These are phyloP conservation scores for Pseudodiploospora longispora DNA, from an alignment of 2,329 filamentous ascomycete genomes.

Conservation along the genomic window DNA sequence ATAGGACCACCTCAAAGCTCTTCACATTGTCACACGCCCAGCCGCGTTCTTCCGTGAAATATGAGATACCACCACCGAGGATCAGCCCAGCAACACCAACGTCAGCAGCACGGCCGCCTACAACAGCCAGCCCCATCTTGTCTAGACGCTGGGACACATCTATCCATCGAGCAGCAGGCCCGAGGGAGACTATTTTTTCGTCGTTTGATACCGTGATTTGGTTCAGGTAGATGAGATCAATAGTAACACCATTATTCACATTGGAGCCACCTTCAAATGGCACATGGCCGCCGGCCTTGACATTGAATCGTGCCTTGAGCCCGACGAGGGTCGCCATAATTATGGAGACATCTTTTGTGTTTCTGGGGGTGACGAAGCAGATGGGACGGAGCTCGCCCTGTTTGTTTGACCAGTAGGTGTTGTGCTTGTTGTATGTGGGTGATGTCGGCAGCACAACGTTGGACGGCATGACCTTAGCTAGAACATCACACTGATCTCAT, in stretches of 20 bases:
- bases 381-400: constrained; percentile 17
- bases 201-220: constrained; percentile 8
- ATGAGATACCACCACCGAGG: constrained; percentile 19
- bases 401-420: constrained; percentile 23
- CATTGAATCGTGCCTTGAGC: constrained; percentile 8
- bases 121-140: constrained; percentile 28
- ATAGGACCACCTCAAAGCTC: constrained; percentile 40
- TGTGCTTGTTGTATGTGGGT: constrained; percentile 3
- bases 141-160: constrained; percentile 16
- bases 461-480: neutral
- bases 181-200: constrained; percentile 31
- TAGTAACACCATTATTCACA: constrained; percentile 12
- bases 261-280: constrained; percentile 7
- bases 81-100: constrained; percentile 22
- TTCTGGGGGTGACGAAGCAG: constrained; percentile 13
- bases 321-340: constrained; percentile 10
- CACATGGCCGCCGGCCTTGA: constrained; percentile 11
- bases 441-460: constrained; percentile 1
- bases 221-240: constrained; percentile 14
- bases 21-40: constrained; percentile 39
- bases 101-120: constrained; percentile 33
- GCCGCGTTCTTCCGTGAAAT: constrained; percentile 28
- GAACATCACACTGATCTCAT: neutral
- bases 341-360: constrained; percentile 9
- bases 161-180: constrained; percentile 35